Conservation (phyloP, 2,329 filamentous ascomycete genomes). For the Aureobasidium sp. region DNA sequence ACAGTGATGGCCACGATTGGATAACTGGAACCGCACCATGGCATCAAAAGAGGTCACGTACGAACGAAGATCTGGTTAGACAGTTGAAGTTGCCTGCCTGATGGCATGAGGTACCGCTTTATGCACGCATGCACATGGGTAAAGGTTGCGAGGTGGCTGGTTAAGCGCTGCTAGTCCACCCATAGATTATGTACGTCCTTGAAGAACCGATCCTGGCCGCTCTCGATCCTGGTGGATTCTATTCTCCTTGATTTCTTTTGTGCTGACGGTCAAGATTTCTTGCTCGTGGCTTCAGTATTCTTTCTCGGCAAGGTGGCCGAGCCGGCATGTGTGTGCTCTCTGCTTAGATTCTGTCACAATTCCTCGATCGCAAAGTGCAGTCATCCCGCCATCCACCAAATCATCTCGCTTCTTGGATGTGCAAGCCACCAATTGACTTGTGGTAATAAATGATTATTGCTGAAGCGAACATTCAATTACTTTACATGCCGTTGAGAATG, state of each 20-base stretch:
- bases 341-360: constrained; percentile 2
- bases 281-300: background rate
- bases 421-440: background rate
- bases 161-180: constrained; percentile 7
- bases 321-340: background rate
- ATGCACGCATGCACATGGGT: background rate
- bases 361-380: background rate
- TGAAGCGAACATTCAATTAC: background rate
- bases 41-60: background rate
- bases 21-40: background rate
- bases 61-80: background rate
- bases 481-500: background rate
- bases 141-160: constrained; percentile 13
- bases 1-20: background rate
- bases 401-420: constrained; percentile 11
- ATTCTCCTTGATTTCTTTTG: background rate
- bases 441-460: background rate
- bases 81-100: background rate
- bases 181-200: background rate
- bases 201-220: background rate
- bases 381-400: background rate
- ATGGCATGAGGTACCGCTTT: background rate
- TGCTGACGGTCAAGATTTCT: background rate
- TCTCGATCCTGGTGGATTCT: background rate
- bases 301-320: background rate